Evolutionary conservation across 495 filamentous ascomycete species (phyloP), one percentile per base, ranked within the genome.

Genomic region (Choiromyces venosus): DNA sequence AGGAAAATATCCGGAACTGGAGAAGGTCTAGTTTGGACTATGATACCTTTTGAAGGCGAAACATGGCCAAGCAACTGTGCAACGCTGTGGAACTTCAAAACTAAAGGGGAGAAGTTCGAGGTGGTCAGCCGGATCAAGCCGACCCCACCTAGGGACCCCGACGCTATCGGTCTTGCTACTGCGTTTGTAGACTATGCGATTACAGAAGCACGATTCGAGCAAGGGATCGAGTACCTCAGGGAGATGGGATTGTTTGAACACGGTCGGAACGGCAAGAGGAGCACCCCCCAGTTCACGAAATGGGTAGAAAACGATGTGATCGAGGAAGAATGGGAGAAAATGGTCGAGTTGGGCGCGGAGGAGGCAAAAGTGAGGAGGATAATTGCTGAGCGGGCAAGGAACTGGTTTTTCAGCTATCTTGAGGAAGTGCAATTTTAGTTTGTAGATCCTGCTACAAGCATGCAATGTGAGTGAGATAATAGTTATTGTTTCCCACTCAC

Each of bases 71-170:
- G 10, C 8, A 46, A 71, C 36, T 67, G 75, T 1, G 56, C 68
- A 2, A 38, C 65, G n/a, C 36, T 77, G 19, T 77, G 75, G 73
- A 75, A 76, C 68, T 77, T 76, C 73, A 77, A 77, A 65, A 76
- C 75, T 6, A 76, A 77, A 35, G 75, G 75, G 16, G 69, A 71
- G 42, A 75, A 12, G 37, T 76, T 77, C 37, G 73, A 76, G 64
- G 75, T 72, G 19, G 75, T 77, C 25, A 77, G 75, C 36, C 68
- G 75, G 33, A 66, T 69, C 52, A 77, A 71, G 9, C 75, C 73
- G 6, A 76, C 75, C 14, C 25, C 68, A 21, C 75, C 73, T 1
- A n/a, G 56, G 21, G 69, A 77, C n/a, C 73, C 73, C 19, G 73
- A 77, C 29, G 75, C 73, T n/a, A 42, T 76, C 33, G 65, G 71